These are phyloP conservation scores for Madurella mycetomatis DNA, from an alignment of 2,329 filamentous ascomycete genomes.

Conservation along the genomic window DNA sequence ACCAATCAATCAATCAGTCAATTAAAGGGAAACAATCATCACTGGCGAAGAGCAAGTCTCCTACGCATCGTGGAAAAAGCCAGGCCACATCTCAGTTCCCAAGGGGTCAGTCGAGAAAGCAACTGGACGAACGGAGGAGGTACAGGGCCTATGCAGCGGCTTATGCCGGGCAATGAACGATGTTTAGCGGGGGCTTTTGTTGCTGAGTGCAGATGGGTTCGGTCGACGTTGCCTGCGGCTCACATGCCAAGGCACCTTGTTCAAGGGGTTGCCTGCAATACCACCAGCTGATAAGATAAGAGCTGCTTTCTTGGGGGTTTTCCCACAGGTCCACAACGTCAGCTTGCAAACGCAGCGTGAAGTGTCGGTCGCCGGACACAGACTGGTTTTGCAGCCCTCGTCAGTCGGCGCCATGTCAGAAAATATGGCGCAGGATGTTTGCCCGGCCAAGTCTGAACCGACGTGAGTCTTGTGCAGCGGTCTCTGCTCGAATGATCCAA, in stretches of 20 bases:
- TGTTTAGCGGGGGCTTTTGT: not conserved
- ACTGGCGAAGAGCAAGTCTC: not conserved
- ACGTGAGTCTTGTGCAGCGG: conserved; percentile 36
- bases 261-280: conserved; percentile 10
- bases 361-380: not conserved
- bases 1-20: not conserved
- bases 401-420: not conserved
- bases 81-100: not conserved
- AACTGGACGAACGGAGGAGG: not conserved
- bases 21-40: not conserved
- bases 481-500: not conserved
- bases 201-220: not conserved
- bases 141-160: not conserved
- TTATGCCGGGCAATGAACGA: not conserved
- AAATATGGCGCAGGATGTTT: conserved; percentile 40
- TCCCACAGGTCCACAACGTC: not conserved
- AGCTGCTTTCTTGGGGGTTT: not conserved
- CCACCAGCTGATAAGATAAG: conserved; percentile 22
- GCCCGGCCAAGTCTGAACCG: conserved; percentile 41
- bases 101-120: not conserved
- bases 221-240: not conserved
- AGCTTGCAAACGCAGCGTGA: not conserved
- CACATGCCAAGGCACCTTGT: conserved; percentile 1
- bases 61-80: not conserved
- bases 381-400: not conserved